phyloP scores from a whole-genome alignment of 495 filamentous ascomycete genomes.

The Penicillium paradoxum region DNA sequence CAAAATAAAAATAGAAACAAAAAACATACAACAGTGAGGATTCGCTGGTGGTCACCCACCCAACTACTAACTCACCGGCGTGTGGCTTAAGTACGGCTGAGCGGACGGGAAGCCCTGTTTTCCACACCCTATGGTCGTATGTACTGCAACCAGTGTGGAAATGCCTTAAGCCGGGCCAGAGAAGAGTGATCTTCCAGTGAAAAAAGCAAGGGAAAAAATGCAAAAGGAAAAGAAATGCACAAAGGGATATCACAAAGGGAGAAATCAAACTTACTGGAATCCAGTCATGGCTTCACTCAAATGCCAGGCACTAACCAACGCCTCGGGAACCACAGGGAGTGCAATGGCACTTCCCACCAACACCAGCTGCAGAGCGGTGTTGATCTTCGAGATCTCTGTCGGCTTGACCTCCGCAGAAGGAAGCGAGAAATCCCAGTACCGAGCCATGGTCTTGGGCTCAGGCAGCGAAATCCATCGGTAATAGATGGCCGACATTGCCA shows the following conservation, averaged over 20 bases:
- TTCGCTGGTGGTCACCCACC: slow-evolving; percentile 49
- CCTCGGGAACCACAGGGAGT: slow-evolving; percentile 58
- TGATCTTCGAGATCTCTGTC: slow-evolving; percentile 85
- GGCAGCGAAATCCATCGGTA: slow-evolving; percentile 93
- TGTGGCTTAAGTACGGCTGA: slow-evolving; percentile 48
- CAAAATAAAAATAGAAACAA: slow-evolving; percentile 2
- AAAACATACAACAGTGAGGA: slow-evolving; percentile 44
- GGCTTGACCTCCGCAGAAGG: slow-evolving; percentile 91
- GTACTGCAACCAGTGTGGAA: slow-evolving; percentile 14
- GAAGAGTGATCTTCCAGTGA: not conserved
- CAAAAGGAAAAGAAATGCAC: not conserved
- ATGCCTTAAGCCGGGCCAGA: slow-evolving; percentile 8
- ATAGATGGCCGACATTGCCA: slow-evolving; percentile 87
- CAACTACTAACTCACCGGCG: slow-evolving; percentile 46
- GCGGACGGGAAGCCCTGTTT: slow-evolving; percentile 47
- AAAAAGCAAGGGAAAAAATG: not conserved
- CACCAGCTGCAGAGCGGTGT: slow-evolving; percentile 74
- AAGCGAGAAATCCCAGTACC: slow-evolving; percentile 98
- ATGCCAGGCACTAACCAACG: slow-evolving; percentile 40
- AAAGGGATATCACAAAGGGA: slow-evolving; percentile 1
- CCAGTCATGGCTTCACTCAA: slow-evolving; percentile 52
- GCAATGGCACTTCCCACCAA: slow-evolving; percentile 74
- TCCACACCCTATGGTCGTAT: slow-evolving; percentile 49
- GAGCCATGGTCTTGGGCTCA: slow-evolving; percentile 79
- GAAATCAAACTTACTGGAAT: slow-evolving; percentile 61